Base-by-base conservation (phyloP, 2,329 filamentous ascomycete genomes). In the Claviceps maximensis region DNA sequence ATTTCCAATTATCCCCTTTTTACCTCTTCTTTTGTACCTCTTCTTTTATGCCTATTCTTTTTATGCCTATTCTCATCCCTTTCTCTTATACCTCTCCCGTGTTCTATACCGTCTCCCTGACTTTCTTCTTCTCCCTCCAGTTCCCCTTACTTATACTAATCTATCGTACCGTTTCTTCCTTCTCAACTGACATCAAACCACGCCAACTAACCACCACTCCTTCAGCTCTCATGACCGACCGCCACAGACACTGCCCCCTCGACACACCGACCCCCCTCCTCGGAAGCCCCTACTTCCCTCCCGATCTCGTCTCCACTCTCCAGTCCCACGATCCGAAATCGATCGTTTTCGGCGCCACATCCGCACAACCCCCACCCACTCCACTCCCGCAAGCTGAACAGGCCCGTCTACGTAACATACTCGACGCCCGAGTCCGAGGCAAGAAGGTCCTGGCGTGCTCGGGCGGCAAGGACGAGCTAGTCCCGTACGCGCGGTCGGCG, bases 231-330 rank as follows among this genome's bases (percentile, higher is more conserved):
- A 86, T 97, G 81, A 75, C 74, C 9, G 83, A 91, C 60, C 87
- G 93, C 12, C 91, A 91, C 0, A 74, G 79, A 5, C 73, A 83
- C 40, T 85, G 84, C 0, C 78, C 76, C 0, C 66, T 72, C 2
- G 74, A 75, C 13, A 71, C 78, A 0, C 67, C 72, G 15, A 45
- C 10, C 0, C 69, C 75, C 0, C 94, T 97, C 62, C 63, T 94
- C 0, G 88, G 89, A 2, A 89, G 86, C 54, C 71, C 69, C 41
- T 86, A 90, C 62, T 95, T 96, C 60, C 90, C 91, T 0, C 65
- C 69, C 0, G 75, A 80, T 0, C 76, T 96, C 7, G 69, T 90
- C 1, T 69, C 76, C 1, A 75, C 80, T 0, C 78, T 89, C 31
- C 70, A 75, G 23, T 77, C 76, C 52, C 79, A 76, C 55, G 93